Percentiles rank a stretch among this genome's conserved stretches.
Evolutionary conservation across 805 yeast species (phyloP).

Genomic region (Kluyveromyces wickerhamii): DNA sequence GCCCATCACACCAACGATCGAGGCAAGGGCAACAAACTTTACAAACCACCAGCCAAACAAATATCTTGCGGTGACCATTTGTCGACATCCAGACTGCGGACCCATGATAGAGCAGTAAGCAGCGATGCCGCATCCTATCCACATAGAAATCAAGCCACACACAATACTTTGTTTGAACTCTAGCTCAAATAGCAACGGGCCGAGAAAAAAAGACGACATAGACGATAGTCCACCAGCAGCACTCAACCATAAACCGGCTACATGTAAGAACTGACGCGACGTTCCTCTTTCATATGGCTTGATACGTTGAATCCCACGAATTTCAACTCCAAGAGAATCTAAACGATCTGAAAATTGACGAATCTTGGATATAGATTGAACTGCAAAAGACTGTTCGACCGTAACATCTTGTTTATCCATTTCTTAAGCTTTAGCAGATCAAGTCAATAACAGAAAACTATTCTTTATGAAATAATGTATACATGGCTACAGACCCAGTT

Average conservation of each 20-base stretch:
- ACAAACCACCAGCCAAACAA: constrained; percentile 84
- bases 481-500: too few relatives aligned
- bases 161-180: constrained; percentile 58
- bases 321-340: constrained; percentile 59
- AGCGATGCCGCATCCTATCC: constrained; percentile 67
- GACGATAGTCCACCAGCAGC: constrained; percentile 87
- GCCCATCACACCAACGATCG: constrained; percentile 74
- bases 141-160: constrained; percentile 54
- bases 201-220: constrained; percentile 74
- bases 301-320: constrained; percentile 72
- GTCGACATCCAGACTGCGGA: constrained; percentile 83
- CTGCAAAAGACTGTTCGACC: not conserved
- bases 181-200: constrained; percentile 62
- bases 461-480: too few relatives aligned
- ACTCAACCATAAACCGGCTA: constrained; percentile 72
- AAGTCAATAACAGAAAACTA: too few relatives aligned
- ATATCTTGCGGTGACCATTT: constrained; percentile 75
- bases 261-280: constrained; percentile 35
- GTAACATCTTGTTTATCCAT: too few relatives aligned
- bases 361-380: constrained; percentile 3
- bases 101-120: constrained; percentile 85
- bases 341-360: constrained; percentile 35
- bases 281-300: constrained; percentile 57
- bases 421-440: too few relatives aligned
- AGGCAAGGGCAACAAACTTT: constrained; percentile 61